Percentiles rank a stretch among this genome's conserved stretches.
Evolutionary conservation across 495 filamentous ascomycete species (phyloP).

Genomic region (Trichoderma asperelloides): DNA sequence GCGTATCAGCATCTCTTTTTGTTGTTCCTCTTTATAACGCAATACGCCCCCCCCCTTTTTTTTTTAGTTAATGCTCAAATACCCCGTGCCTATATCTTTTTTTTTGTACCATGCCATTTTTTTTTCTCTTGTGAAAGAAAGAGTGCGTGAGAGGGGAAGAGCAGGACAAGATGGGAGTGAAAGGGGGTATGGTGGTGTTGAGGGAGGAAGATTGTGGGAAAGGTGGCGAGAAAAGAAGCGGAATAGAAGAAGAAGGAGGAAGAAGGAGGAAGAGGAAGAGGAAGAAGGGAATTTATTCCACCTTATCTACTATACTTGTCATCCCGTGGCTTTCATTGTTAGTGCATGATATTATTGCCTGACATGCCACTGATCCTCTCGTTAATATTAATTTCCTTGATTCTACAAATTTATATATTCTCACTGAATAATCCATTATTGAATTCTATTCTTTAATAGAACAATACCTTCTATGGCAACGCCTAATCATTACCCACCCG

Average conservation of each 20-base stretch:
- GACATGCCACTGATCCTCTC: no score
- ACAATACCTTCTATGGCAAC: background rate
- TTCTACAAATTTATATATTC: background rate
- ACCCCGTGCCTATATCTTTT: conserved; percentile 3
- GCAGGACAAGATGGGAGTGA: background rate
- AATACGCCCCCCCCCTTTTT: background rate
- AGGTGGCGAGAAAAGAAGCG: background rate
- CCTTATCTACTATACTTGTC: background rate
- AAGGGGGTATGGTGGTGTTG: background rate
- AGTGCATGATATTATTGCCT: background rate
- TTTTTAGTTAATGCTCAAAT: conserved; percentile 5
- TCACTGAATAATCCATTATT: background rate
- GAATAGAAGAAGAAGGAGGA: background rate
- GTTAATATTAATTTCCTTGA: background rate
- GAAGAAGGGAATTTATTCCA: background rate
- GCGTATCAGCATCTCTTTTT: conserved; percentile 7
- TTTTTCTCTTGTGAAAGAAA: background rate
- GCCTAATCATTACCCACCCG: background rate
- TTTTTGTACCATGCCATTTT: background rate
- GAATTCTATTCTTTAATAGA: background rate
- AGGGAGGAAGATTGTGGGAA: background rate
- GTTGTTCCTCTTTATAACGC: background rate
- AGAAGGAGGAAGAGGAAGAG: background rate
- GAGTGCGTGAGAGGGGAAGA: background rate
- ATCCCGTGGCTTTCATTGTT: background rate